Conservation (phyloP, 208 protist species). For the Crithidia brevicula region DNA sequence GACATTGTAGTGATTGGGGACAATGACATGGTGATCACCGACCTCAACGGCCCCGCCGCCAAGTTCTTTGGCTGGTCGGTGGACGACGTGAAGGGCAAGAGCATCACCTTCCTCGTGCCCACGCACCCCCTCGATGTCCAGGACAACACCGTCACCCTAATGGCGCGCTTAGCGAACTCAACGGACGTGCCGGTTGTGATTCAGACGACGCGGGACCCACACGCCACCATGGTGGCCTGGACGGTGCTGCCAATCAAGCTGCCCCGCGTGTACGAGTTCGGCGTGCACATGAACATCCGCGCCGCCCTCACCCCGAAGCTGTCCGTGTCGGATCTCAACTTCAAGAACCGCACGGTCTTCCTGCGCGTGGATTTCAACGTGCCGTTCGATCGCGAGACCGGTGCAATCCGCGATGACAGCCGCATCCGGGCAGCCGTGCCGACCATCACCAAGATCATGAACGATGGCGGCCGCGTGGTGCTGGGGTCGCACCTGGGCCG, state of each 20-base stretch:
- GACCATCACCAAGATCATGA: constrained; percentile 96
- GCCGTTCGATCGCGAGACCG: constrained; percentile 92
- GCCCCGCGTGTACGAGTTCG: constrained; percentile 85
- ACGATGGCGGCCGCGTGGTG: constrained; percentile 87
- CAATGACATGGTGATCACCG: constrained; percentile 90
- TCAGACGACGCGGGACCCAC: constrained; percentile 86
- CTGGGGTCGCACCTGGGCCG: constrained; percentile 98
- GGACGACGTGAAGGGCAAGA: constrained; percentile 83
- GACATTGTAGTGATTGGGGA: constrained; percentile 91
- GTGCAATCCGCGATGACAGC: constrained; percentile 95
- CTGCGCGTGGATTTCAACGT: constrained; percentile 99
- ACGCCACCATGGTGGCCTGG: constrained; percentile 89
- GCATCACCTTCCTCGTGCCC: constrained; percentile 89
- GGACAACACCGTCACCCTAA: constrained; percentile 80
- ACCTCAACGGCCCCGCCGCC: constrained; percentile 80
- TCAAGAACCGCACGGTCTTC: constrained; percentile 94
- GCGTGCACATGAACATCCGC: constrained; percentile 88
- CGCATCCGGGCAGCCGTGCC: constrained; percentile 97
- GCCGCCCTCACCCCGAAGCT: constrained; percentile 89
- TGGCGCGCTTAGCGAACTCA: constrained; percentile 62
- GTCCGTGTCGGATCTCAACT: constrained; percentile 87
- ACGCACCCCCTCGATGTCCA: constrained; percentile 85
- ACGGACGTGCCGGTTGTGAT: constrained; percentile 80
- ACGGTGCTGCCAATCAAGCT: constrained; percentile 82
- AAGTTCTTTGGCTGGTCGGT: constrained; percentile 82